Evolutionary conservation across 2,329 filamentous ascomycete genomes (phyloP).

Genomic region (Keithomyces neogunnii): DNA sequence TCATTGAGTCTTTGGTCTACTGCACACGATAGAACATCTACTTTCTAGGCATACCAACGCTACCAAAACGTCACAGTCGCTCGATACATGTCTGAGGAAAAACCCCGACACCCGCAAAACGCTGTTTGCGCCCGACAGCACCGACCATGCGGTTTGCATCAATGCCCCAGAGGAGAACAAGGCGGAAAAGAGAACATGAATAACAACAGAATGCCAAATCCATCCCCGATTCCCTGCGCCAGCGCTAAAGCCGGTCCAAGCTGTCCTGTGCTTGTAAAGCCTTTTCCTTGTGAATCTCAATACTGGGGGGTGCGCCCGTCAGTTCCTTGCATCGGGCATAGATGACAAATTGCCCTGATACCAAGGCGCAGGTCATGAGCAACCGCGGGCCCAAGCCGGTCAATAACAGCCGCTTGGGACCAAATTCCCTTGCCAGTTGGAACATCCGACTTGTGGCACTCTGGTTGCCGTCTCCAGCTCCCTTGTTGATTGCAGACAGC

Average conservation of each 20-base stretch:
- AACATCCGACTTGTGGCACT: conserved; percentile 42
- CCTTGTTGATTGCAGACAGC: conserved; percentile 48
- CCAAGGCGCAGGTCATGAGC: conserved; percentile 44
- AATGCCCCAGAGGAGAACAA: too few relatives aligned
- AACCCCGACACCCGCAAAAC: too few relatives aligned
- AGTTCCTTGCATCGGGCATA: conserved; percentile 46
- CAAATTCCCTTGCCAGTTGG: conserved; percentile 41
- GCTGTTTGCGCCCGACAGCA: too few relatives aligned
- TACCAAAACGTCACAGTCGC: too few relatives aligned
- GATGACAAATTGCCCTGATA: conserved; percentile 46
- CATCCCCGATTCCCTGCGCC: neutral
- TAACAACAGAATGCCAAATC: neutral
- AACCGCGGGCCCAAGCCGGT: conserved; percentile 42
- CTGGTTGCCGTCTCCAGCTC: conserved; percentile 39
- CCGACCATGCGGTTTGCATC: too few relatives aligned
- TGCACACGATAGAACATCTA: too few relatives aligned
- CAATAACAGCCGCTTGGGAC: conserved; percentile 36
- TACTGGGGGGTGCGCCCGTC: conserved; percentile 40
- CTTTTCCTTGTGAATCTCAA: conserved; percentile 45
- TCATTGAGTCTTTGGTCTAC: too few relatives aligned
- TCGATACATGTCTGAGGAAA: too few relatives aligned
- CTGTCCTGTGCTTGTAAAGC: conserved; percentile 12
- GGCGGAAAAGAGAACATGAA: neutral
- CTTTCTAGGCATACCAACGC: too few relatives aligned
- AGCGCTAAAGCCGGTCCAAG: neutral